Base-by-base conservation (phyloP, 2,329 filamentous ascomycete species). In the Knufia fluminis region DNA sequence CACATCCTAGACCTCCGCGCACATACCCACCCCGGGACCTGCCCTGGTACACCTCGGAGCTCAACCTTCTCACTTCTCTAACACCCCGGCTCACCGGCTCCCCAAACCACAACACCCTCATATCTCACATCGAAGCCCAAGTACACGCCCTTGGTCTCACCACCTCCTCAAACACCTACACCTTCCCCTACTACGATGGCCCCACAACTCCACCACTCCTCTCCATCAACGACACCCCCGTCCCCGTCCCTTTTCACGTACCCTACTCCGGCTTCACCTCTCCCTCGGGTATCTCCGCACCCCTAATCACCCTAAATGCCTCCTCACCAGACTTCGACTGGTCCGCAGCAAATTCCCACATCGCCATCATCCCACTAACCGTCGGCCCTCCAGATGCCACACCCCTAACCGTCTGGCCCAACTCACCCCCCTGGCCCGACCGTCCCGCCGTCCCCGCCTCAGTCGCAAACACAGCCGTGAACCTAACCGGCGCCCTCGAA, bases 151-250 rank as follows among this genome's bases (percentile, higher is more conserved):
- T 31, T 7, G 28, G 28, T 14, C 28, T 31, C 28, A 7, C 7
- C 7, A 14, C 14, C 7, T 7, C 7, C 7, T 31, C 28, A 7
- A 14, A 31, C 14, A 7, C 7, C 14, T 14, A 43, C 2, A 39
- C 42, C 31, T 52, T 52, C 31, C 33, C 23, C 6, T 52, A 52
- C 17, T 24, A 49, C 20, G 50, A 52, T 26, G 42, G 43, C 26
- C 38, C 45, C 14, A 17, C 36, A 22, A 52, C 22, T 33, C 50
- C 50, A 26, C 50, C 50, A n/a, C 41, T 8, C 4, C 33, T 52
- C 2, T 35, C 26, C 3, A 39, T 52, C 9, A 38, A 39, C 16
- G 38, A 31, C 33, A 35, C 42, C 20, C 35, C 36, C 14, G 26
- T 52, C 31, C 35, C 19, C 12, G 28, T 49, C n/a, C 43, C 50